Percentiles rank a stretch among this genome's conserved stretches.
Conservation (phyloP, 305 asterid species). For the Fraxinus baroniana region DNA sequence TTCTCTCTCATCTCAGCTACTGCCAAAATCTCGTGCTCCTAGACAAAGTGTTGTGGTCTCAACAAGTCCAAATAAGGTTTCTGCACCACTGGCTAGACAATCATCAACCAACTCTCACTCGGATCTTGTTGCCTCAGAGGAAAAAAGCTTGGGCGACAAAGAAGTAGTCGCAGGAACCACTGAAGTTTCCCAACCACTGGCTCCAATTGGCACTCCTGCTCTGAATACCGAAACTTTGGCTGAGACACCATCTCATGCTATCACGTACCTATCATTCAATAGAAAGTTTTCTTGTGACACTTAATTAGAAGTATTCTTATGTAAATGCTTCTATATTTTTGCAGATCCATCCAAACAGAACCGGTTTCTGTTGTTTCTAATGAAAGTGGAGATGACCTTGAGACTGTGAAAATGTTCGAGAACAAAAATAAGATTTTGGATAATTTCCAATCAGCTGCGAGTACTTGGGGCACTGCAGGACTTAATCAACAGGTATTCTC, state of each 20-base stretch:
- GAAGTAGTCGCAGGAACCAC: conserved; percentile 44
- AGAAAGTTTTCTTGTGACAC: conserved; percentile 14
- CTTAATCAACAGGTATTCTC: conserved; percentile 46
- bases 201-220: conserved; percentile 70
- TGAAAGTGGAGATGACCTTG: conserved; percentile 43
- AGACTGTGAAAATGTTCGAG: conserved; percentile 48
- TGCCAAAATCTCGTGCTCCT: conserved; percentile 46
- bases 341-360: conserved; percentile 55
- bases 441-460: conserved; percentile 36
- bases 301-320: conserved; percentile 15
- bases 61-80: conserved; percentile 44
- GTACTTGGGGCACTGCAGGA: conserved; percentile 44
- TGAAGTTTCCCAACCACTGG: conserved; percentile 51
- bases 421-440: conserved; percentile 52
- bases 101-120: conserved; percentile 35
- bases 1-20: conserved; percentile 44
- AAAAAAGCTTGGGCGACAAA: conserved; percentile 38
- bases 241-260: conserved; percentile 33
- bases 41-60: conserved; percentile 47
- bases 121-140: conserved; percentile 50
- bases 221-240: conserved; percentile 49
- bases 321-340: conserved; percentile 22
- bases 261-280: conserved; percentile 47
- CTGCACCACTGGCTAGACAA: conserved; percentile 41
- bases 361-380: conserved; percentile 41